Conservation (phyloP, 148 eudicot species). For the Limonium bicolor region DNA sequence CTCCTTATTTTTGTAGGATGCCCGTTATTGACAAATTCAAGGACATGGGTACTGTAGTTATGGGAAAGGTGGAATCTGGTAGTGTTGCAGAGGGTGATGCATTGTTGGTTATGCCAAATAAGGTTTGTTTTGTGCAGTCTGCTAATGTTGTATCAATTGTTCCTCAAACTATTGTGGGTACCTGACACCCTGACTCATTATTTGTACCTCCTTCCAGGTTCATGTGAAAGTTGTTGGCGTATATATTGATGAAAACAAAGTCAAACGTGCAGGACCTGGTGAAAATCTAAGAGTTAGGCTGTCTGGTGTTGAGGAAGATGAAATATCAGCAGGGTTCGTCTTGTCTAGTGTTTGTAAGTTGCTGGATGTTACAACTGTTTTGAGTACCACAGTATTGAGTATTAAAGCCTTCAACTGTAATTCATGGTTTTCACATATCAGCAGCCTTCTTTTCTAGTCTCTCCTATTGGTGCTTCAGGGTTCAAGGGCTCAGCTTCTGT, state of each 20-base stretch:
- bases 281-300: slow-evolving; percentile 76
- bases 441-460: no score
- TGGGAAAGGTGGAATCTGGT: slow-evolving; percentile 94
- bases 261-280: slow-evolving; percentile 70
- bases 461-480: no score
- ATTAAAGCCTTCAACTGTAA: background rate
- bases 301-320: slow-evolving; percentile 88
- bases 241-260: slow-evolving; percentile 65
- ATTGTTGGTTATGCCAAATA: slow-evolving; percentile 79
- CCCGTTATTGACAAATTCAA: slow-evolving; percentile 79
- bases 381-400: background rate
- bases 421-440: no score
- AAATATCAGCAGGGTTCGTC: slow-evolving; percentile 65
- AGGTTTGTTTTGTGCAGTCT: slow-evolving; percentile 33
- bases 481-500: no score
- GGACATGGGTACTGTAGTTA: slow-evolving; percentile 84
- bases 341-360: slow-evolving; percentile 50
- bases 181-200: no score
- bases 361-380: background rate
- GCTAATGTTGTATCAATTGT: no score
- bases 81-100: slow-evolving; percentile 65
- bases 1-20: slow-evolving; percentile 27
- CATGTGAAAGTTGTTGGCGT: slow-evolving; percentile 66
- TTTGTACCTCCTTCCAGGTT: slow-evolving; percentile 50
- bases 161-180: no score